These are phyloP conservation scores for Salix suchowensis DNA, from an alignment of 345 rosid species.

Conservation along the genomic window DNA sequence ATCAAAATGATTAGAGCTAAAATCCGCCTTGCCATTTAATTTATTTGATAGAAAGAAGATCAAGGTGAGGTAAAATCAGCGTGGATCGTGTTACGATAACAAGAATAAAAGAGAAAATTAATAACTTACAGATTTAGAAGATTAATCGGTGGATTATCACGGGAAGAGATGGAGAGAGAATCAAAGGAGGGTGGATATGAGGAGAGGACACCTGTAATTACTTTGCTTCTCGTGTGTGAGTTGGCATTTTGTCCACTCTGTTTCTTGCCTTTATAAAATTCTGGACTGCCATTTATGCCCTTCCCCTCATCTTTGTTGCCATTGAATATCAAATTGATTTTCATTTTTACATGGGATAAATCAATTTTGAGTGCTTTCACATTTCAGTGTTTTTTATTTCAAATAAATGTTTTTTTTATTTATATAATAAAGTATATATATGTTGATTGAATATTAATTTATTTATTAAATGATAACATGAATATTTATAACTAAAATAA, in stretches of 20 bases:
- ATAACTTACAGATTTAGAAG: constrained; percentile 17
- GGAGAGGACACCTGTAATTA: not conserved
- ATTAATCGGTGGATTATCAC: not conserved
- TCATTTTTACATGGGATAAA: too few species aligned
- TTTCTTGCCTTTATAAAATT: not conserved
- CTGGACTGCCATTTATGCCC: too few species aligned
- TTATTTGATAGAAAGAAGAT: not conserved
- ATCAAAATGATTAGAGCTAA: not conserved
- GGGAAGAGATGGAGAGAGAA: not conserved
- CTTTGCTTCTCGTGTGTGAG: constrained; percentile 9
- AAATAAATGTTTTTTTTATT: too few species aligned
- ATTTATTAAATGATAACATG: too few species aligned
- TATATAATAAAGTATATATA: too few species aligned
- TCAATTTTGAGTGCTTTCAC: too few species aligned
- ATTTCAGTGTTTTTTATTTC: too few species aligned
- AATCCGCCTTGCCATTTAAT: not conserved
- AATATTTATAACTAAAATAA: too few species aligned
- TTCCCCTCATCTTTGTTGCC: too few species aligned
- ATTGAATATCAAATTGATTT: too few species aligned
- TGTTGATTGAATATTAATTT: too few species aligned
- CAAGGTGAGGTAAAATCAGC: not conserved
- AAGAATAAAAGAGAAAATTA: not conserved
- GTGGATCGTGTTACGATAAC: not conserved
- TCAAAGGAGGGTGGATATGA: not conserved
- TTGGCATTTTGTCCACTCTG: constrained; percentile 17